Evolutionary conservation across 2,329 filamentous ascomycete species (phyloP), one percentile per base, ranked within the genome.

Genomic region (Aspergillus eucalypticola): DNA sequence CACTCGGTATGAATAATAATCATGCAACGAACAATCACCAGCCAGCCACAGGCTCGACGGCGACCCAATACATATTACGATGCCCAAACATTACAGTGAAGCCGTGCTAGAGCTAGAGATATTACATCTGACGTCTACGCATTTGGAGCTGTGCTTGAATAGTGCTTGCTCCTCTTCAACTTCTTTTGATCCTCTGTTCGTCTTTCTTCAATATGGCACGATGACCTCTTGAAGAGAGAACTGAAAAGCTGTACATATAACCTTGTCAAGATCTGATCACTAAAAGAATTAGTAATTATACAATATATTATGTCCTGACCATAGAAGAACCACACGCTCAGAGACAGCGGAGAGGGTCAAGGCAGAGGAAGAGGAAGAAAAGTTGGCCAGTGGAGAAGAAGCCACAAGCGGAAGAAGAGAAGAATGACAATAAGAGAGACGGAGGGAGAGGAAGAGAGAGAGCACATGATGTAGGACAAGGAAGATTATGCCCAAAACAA

Each of bases 251-350:
- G 44, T 60, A 64, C 53, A 57, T 55, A 61, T 51, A 59, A 46
- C 23, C 32, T 54, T 29, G 8, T 41, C 56, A 35, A 48, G 54
- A 52, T n/a, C 44, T 29, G 44, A 54, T 42, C 38, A 54, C 52
- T 29, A 29, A 21, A 19, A 6, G 25, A 54, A 54, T 54, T 52
- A 42, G 59, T 55, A 50, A 46, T 60, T 49, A 59, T 61, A 56
- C 42, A 46, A 59, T 21, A 51, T 48, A 51, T 57, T 55, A 61
- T 27, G 61, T 60, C 58, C 52, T 60, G 53, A 56, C 54, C 6
- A 63, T 66, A 60, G 58, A 53, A 51, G n/a, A 58, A 58, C 39
- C 59, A 52, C 56, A 32, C 54, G 32, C 44, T 25, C 59, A 56
- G 17, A 59, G 46, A 51, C 54, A 38, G 32, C 29, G 23, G 50